phyloP scores from a whole-genome alignment of 176 grass and related monocot genomes.

The Eragrostis nindensis region DNA sequence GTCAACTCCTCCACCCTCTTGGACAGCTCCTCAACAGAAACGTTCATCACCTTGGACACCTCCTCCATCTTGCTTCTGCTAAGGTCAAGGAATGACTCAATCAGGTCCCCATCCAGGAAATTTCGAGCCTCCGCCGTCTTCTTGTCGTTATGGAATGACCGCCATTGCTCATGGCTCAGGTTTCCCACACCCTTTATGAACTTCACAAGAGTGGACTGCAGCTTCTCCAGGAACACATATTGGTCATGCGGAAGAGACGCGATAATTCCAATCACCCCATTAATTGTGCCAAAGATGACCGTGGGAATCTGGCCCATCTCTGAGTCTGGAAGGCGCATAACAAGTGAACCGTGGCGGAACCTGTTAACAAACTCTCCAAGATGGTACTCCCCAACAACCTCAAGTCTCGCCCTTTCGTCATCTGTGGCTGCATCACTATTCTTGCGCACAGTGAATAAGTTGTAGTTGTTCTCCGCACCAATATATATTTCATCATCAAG shows the following conservation, averaged over 20 bases:
- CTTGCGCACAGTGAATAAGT: conserved; percentile 86
- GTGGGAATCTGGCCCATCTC: conserved; percentile 76
- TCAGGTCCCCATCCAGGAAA: conserved; percentile 90
- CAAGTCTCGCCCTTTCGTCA: conserved; percentile 78
- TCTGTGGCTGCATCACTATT: conserved; percentile 97
- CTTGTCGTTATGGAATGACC: conserved; percentile 86
- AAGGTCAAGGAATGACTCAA: conserved; percentile 91
- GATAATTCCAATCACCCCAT: conserved; percentile 85
- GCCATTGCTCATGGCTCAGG: conserved; percentile 89
- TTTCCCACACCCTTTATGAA: conserved; percentile 86
- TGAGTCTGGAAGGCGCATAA: conserved; percentile 78
- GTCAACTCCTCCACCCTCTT: conserved; percentile 93
- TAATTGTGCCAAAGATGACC: conserved; percentile 87
- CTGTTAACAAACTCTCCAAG: conserved; percentile 90
- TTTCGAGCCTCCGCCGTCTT: conserved; percentile 60
- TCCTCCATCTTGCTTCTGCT: conserved; percentile 80
- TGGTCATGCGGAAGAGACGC: conserved; percentile 84
- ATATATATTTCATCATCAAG: conserved; percentile 89
- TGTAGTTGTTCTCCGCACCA: conserved; percentile 89
- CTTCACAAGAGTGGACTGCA: conserved; percentile 74
- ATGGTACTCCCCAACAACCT: conserved; percentile 92
- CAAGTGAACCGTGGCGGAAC: conserved; percentile 81
- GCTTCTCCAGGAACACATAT: conserved; percentile 83
- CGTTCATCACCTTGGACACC: conserved; percentile 66
- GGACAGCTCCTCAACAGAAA: conserved; percentile 77